Base-by-base conservation (phyloP, 371 early-diverging fungal species). In the Smittium culicis region DNA sequence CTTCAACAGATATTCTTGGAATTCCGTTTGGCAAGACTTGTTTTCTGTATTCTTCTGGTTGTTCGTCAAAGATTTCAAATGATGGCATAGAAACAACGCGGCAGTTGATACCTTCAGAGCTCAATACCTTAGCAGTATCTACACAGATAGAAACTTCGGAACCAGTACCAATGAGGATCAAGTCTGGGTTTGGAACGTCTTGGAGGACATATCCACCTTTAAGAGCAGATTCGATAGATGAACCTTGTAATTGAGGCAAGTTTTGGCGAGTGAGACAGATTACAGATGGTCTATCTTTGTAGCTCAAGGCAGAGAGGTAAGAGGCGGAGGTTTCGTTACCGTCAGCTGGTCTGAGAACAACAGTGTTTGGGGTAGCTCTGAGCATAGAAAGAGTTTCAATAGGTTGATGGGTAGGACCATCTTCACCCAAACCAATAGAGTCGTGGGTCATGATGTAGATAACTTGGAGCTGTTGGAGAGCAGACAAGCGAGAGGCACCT, bases 381-480 rank as follows among this genome's bases (percentile, higher is more conserved):
- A 95, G 80, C 73, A 86, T 80, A 54, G 98, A 86, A 71, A 99
- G 74, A n/a, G 94, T 94, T 79, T 99, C 99, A 64, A 99, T 89
- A 5, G 99, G 99, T 79, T 99, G 99, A 81, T 99, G 99, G 57
- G 99, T 99, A 33, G 99, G 99, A 2, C 99, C 99, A 78, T 99
- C 99, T 79, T 99, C 99, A 74, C 90, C 90, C 34, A 96, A 83
- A 72, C 96, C 98, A 71, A 99, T 96, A 31, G 98, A 97, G 82
- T 99, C 99, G 85, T 99, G 99, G 64, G 99, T 98, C 91, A 96
- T 91, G 74, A 99, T 87, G 83, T 95, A 96, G 69, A 97, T 73
- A 60, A 93, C 90, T 45, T 90, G 94, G 66, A 88, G 83, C 45
- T 89, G 82, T 62, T 92, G 86, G 63, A 99, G 79, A 17, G 96